These are phyloP conservation scores for Pseudogymnoascus pannorum DNA, from an alignment of 2,329 filamentous ascomycete species.

Conservation along the genomic window DNA sequence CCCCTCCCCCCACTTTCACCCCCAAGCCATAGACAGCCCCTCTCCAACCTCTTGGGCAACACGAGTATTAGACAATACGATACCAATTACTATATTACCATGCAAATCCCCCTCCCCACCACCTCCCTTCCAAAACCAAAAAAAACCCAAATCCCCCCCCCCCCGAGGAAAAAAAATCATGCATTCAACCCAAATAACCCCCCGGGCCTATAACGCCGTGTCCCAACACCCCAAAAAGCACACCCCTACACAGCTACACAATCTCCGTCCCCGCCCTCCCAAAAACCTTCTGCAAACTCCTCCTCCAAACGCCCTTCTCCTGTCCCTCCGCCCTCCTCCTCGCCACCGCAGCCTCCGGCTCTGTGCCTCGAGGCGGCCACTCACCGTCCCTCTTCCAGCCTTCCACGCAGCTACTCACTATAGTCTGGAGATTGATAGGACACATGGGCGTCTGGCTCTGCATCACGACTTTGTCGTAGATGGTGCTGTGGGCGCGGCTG, in stretches of 20 bases:
- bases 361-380: constrained; percentile 66
- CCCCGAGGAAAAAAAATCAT: too few species aligned
- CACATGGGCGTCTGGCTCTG: constrained; percentile 75
- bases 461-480: constrained; percentile 84
- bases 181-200: neutral
- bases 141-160: too few species aligned
- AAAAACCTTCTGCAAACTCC: constrained; percentile 21
- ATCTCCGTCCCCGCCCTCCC: constrained; percentile 9
- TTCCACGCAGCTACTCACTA: constrained; percentile 72
- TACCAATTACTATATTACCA: neutral
- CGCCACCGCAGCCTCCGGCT: constrained; percentile 36
- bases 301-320: constrained; percentile 12
- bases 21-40: neutral
- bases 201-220: neutral
- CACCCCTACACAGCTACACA: neutral
- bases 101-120: neutral
- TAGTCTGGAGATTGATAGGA: constrained; percentile 78
- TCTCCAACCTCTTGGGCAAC: neutral
- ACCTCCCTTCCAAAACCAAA: too few species aligned
- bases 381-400: constrained; percentile 92
- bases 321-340: neutral
- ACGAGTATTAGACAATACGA: neutral
- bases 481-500: constrained; percentile 65
- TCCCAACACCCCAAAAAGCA: neutral
- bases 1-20: too few species aligned